Base-by-base conservation (phyloP, 129 eudicot species). In the Sambucus nigra region DNA sequence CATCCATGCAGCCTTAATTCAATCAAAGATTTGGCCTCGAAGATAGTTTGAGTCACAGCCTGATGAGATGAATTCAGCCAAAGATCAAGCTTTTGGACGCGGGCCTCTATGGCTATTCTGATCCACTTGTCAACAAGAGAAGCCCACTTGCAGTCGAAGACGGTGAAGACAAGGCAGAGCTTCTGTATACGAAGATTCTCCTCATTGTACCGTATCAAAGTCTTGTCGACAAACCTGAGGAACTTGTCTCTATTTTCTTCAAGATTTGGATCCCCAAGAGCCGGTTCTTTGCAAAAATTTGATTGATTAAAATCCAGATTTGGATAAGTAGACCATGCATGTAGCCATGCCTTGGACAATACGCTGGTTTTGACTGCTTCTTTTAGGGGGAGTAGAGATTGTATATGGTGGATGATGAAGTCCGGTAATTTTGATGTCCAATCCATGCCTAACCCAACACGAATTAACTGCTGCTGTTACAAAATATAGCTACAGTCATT, bases 391-490 rank as follows among this genome's bases (percentile, higher is more conserved):
- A 63, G 59, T 25, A 50, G 39, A 63, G 68, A 63, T 38, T 41
- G 70, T 2, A 65, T 65, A 7, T 25, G 70, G 4, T 65, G 70
- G 25, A 65, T 54, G 11, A 65, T 20, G 0, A 15, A 44, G 7
- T 45, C 25, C 7, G 54, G 69, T 32, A 64, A 42, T 32, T 64
- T 23, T 8, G 50, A 11, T 10, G 31, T 18, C 25, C 16, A 1
- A 29, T 17, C 60, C 28, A 55, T 32, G 26, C n/a, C n/a, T n/a
- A n/a, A n/a, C n/a, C n/a, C n/a, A n/a, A n/a, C n/a, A n/a, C n/a
- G n/a, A n/a, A n/a, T n/a, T n/a, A n/a, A n/a, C n/a, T n/a, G n/a
- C n/a, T n/a, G n/a, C n/a, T n/a, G n/a, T n/a, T n/a, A n/a, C n/a
- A n/a, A n/a, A n/a, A n/a, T n/a, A n/a, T n/a, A n/a, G n/a, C n/a